A percentile compares a stretch with the other conserved stretches of the same genome.
These are phyloP conservation scores for Chaetoscypha palmicola DNA, from an alignment of 2,329 filamentous ascomycete species.

Conservation along the genomic window DNA sequence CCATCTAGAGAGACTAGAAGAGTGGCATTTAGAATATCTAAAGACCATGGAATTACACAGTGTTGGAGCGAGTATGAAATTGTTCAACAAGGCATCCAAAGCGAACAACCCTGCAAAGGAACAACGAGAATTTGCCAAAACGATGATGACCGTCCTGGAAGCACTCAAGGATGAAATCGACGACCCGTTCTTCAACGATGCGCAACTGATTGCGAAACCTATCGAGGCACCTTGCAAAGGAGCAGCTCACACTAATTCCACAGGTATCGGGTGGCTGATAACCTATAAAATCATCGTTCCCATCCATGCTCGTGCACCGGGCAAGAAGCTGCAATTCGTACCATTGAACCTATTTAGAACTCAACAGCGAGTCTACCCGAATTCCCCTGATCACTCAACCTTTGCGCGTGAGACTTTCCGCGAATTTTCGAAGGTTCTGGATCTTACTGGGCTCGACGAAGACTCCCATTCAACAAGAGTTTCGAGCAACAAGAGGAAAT, in stretches of 20 bases:
- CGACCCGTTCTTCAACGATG: conserved; percentile 41
- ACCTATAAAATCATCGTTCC: conserved; percentile 56
- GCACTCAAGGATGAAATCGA: conserved; percentile 37
- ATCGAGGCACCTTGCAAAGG: conserved; percentile 38
- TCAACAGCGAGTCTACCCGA: conserved; percentile 55
- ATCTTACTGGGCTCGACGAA: background rate
- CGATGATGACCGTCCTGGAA: conserved; percentile 39
- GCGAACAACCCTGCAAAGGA: conserved; percentile 32
- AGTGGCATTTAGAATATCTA: conserved; percentile 49
- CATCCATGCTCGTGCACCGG: conserved; percentile 48
- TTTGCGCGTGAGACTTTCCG: conserved; percentile 50
- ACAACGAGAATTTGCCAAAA: conserved; percentile 39
- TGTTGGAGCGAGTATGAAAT: conserved; percentile 35
- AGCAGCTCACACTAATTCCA: conserved; percentile 19
- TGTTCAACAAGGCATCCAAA: conserved; percentile 31
- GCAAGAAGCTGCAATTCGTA: conserved; percentile 49
- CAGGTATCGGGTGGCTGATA: conserved; percentile 37
- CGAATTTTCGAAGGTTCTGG: conserved; percentile 5
- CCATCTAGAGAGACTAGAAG: conserved; percentile 41
- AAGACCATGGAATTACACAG: conserved; percentile 38
- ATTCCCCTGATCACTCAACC: conserved; percentile 46
- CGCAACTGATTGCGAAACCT: conserved; percentile 37
- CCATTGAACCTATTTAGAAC: conserved; percentile 59
- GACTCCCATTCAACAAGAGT: background rate
- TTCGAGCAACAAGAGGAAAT: background rate